Conservation (phyloP, 495 filamentous ascomycete genomes). For the Geopyxis carbonaria region DNA sequence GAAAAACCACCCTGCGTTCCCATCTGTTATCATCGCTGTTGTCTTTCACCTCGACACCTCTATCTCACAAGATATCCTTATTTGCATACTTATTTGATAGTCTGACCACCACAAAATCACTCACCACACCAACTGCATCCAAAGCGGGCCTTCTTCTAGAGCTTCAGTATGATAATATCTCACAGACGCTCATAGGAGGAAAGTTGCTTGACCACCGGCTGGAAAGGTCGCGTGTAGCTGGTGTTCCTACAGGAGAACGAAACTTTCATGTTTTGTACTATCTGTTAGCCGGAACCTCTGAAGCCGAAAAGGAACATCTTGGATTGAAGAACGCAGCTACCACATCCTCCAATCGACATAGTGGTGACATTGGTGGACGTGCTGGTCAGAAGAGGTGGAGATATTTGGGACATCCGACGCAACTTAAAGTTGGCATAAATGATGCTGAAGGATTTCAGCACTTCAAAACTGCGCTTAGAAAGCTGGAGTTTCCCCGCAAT, state of each 20-base stretch:
- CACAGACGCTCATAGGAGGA: slow-evolving; percentile 71
- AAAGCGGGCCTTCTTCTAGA: slow-evolving; percentile 92
- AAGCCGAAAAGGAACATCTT: slow-evolving; percentile 74
- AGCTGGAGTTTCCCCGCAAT: slow-evolving; percentile 77
- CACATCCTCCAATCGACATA: slow-evolving; percentile 28
- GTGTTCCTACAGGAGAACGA: slow-evolving; percentile 83
- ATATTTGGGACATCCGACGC: slow-evolving; percentile 89
- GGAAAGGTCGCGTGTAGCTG: slow-evolving; percentile 74
- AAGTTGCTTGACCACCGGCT: slow-evolving; percentile 87
- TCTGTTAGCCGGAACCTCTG: slow-evolving; percentile 76
- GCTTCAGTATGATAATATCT: slow-evolving; percentile 82
- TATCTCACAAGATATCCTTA: slow-evolving; percentile 82
- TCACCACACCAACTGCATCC: slow-evolving; percentile 84
- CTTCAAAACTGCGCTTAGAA: slow-evolving; percentile 88
- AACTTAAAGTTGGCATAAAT: slow-evolving; percentile 92
- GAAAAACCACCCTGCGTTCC: slow-evolving; percentile 84
- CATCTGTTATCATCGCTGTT: slow-evolving; percentile 72
- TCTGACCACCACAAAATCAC: slow-evolving; percentile 92
- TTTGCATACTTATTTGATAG: slow-evolving; percentile 91
- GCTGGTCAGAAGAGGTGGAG: slow-evolving; percentile 65
- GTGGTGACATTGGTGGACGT: slow-evolving; percentile 32
- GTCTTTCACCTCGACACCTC: slow-evolving; percentile 71
- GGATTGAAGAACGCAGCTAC: slow-evolving; percentile 48
- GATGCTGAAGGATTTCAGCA: slow-evolving; percentile 89
- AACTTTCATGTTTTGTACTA: slow-evolving; percentile 97